Evolutionary conservation across 1,139 yeast species (phyloP).

Genomic region (Debaryomyces sp.): DNA sequence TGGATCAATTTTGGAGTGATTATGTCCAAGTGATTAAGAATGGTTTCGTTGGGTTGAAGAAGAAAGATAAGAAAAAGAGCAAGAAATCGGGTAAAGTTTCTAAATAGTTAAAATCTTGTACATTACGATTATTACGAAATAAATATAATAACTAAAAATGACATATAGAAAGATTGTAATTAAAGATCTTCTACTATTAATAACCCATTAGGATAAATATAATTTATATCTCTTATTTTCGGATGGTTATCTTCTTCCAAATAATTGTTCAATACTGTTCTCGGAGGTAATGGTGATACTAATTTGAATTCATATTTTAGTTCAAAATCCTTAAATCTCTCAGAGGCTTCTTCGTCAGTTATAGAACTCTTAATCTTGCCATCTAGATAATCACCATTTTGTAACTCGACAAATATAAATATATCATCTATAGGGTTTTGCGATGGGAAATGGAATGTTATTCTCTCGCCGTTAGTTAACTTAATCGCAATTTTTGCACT

Average conservation of each 20-base stretch:
- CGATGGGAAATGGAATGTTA: slow-evolving; percentile 52
- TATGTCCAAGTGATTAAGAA: slow-evolving; percentile 65
- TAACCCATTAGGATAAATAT: slow-evolving; percentile 47
- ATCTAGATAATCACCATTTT: slow-evolving; percentile 34
- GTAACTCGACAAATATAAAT: slow-evolving; percentile 58
- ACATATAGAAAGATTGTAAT: not conserved
- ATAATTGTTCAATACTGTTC: slow-evolving; percentile 31
- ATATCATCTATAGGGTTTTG: slow-evolving; percentile 53
- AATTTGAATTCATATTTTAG: slow-evolving; percentile 35
- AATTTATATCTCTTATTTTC: slow-evolving; percentile 31
- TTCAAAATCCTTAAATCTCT: slow-evolving; percentile 25
- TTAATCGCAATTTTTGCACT: slow-evolving; percentile 62
- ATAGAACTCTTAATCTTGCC: slow-evolving; percentile 45
- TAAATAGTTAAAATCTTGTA: slow-evolving; percentile 1
- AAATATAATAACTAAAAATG: not conserved
- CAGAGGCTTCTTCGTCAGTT: slow-evolving; percentile 27
- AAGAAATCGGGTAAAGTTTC: slow-evolving; percentile 36
- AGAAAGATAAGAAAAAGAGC: slow-evolving; percentile 54
- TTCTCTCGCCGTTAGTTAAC: slow-evolving; percentile 52
- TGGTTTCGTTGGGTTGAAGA: slow-evolving; percentile 57
- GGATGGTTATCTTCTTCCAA: slow-evolving; percentile 13
- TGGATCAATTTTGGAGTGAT: slow-evolving; percentile 70
- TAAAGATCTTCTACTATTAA: slow-evolving; percentile 38
- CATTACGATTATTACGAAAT: slow-evolving; percentile 6
- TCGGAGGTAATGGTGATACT: slow-evolving; percentile 45